Conservation (phyloP, 1,284 basidiomycete genomes). For the Vanrija sp. region DNA sequence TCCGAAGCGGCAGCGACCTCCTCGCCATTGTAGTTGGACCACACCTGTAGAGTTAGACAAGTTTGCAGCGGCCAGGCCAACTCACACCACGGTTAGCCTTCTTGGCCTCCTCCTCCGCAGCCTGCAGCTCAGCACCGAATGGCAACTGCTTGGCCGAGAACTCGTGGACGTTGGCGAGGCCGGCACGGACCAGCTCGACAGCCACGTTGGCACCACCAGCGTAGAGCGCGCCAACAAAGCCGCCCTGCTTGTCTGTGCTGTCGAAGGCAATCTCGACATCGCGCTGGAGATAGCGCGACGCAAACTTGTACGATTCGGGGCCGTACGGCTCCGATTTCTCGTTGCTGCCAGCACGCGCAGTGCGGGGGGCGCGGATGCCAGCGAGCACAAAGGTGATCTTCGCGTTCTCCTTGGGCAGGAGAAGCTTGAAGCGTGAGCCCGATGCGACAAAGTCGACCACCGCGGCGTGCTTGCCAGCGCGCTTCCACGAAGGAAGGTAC, state of each 20-base stretch:
- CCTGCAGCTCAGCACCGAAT: slow-evolving; percentile 72
- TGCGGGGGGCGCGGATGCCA: slow-evolving; percentile 78
- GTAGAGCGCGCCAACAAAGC: slow-evolving; percentile 89
- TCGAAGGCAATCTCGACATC: slow-evolving; percentile 93
- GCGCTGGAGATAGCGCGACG: slow-evolving; percentile 81
- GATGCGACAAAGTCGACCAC: slow-evolving; percentile 91
- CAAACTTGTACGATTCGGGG: slow-evolving; percentile 74
- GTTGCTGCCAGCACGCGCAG: slow-evolving; percentile 65
- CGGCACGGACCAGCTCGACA: slow-evolving; percentile 70
- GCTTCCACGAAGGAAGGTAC: slow-evolving; percentile 88
- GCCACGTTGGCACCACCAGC: slow-evolving; percentile 76
- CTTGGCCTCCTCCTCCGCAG: slow-evolving; percentile 82
- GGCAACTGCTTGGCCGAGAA: slow-evolving; percentile 79
- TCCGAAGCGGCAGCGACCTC: slow-evolving; percentile 50
- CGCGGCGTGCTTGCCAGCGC: slow-evolving; percentile 74
- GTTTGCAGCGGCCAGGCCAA: slow-evolving; percentile 4
- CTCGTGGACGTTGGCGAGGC: slow-evolving; percentile 73
- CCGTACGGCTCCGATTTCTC: slow-evolving; percentile 92
- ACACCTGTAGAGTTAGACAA: slow-evolving; percentile 58
- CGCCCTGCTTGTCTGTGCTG: slow-evolving; percentile 86
- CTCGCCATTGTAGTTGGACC: slow-evolving; percentile 74
- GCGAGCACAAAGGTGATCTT: slow-evolving; percentile 82
- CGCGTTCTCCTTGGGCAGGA: slow-evolving; percentile 86
- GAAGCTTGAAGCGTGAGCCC: slow-evolving; percentile 90
- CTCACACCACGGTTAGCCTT: slow-evolving; percentile 68